These are phyloP conservation scores for Colletotrichum sp. DNA, from an alignment of 2,329 filamentous ascomycete genomes.

Conservation along the genomic window DNA sequence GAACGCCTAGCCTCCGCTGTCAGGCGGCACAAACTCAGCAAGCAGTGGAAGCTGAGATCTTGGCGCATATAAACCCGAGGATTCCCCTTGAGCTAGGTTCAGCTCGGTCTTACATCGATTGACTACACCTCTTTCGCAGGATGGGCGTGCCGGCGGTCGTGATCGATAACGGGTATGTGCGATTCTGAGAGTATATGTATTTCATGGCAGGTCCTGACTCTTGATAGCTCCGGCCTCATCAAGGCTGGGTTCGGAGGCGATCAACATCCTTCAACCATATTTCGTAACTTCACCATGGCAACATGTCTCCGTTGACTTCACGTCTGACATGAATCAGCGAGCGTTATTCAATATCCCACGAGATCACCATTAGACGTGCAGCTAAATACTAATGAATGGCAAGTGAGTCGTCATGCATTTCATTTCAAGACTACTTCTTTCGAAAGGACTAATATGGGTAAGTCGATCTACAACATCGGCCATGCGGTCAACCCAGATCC, in stretches of 20 bases:
- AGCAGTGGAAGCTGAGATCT: neutral
- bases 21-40: neutral
- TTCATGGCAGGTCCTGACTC: fast-evolving
- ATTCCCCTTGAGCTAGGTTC: neutral
- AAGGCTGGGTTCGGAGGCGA: neutral
- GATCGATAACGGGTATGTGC: neutral
- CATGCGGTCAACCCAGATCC: neutral
- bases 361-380: neutral
- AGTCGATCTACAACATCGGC: neutral
- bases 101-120: neutral
- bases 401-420: neutral
- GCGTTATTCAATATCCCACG: neutral
- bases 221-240: neutral
- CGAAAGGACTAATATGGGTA: neutral
- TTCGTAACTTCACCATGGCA: neutral
- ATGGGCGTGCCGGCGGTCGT: neutral
- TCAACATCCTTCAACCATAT: neutral
- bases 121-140: neutral
- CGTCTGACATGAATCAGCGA: neutral
- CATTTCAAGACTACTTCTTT: neutral
- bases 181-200: too few relatives aligned
- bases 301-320: neutral
- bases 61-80: neutral
- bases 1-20: neutral
- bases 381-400: neutral